phyloP scores from a whole-genome alignment of 2,329 filamentous ascomycete genomes.

The Pyricularia sp. region DNA sequence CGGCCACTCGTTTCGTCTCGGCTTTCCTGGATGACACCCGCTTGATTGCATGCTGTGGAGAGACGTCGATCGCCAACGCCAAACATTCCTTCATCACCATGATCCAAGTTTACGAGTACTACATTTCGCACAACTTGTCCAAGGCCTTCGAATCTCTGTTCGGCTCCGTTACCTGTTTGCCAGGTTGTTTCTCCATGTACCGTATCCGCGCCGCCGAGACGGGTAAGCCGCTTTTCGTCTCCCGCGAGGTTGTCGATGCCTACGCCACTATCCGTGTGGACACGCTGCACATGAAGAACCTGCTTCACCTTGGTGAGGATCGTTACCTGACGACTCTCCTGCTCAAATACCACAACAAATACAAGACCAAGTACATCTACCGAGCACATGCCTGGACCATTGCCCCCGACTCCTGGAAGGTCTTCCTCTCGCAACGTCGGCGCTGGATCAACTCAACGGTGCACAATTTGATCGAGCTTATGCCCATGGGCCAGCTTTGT shows the following conservation, averaged over 20 bases:
- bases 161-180: conserved; percentile 91
- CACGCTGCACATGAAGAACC: conserved; percentile 96
- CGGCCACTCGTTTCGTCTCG: conserved; percentile 81
- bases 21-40: conserved; percentile 88
- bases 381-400: conserved; percentile 92
- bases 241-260: conserved; percentile 73
- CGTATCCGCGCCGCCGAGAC: conserved; percentile 87
- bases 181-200: conserved; percentile 99
- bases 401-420: conserved; percentile 82
- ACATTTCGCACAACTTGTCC: conserved; percentile 91
- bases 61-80: conserved; percentile 92
- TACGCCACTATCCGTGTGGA: conserved; percentile 93
- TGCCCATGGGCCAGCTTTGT: conserved; percentile 84
- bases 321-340: conserved; percentile 91
- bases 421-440: conserved; percentile 96
- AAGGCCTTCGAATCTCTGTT: conserved; percentile 98
- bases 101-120: conserved; percentile 99
- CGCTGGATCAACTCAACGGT: conserved; percentile 99
- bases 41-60: conserved; percentile 94
- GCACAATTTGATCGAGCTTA: conserved; percentile 92
- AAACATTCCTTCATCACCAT: conserved; percentile 97
- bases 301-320: conserved; percentile 94
- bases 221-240: conserved; percentile 93
- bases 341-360: conserved; percentile 81
- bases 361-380: conserved; percentile 97